phyloP scores from a whole-genome alignment of 2,329 filamentous ascomycete species.

The Scedosporium minutisporum region DNA sequence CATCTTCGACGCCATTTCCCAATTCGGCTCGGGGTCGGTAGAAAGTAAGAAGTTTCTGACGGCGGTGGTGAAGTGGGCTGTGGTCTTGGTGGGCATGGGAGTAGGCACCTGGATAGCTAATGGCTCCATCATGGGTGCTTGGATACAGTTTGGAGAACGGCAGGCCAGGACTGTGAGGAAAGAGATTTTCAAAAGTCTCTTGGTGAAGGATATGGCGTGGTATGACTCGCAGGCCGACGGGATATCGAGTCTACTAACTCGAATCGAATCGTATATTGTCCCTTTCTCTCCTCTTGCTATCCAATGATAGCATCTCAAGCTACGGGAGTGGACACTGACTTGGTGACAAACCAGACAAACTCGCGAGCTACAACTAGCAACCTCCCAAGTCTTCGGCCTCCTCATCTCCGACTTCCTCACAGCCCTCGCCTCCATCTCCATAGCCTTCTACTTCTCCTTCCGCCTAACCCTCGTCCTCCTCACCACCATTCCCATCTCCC shows the following conservation, averaged over 20 bases:
- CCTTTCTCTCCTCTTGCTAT: background rate
- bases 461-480: constrained; percentile 72
- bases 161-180: constrained; percentile 60
- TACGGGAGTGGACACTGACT: constrained; percentile 10
- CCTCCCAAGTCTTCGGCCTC: constrained; percentile 70
- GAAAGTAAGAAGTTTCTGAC: constrained; percentile 40
- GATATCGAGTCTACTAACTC: constrained; percentile 58
- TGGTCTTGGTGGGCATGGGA: constrained; percentile 56
- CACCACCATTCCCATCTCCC: constrained; percentile 60
- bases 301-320: no score
- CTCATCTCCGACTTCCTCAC: constrained; percentile 56
- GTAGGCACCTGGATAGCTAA: constrained; percentile 57
- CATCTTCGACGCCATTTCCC: constrained; percentile 62
- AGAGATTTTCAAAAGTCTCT: constrained; percentile 55
- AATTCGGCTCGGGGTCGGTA: constrained; percentile 49
- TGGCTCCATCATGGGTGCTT: constrained; percentile 56
- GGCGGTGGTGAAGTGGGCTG: constrained; percentile 48
- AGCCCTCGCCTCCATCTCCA: constrained; percentile 51
- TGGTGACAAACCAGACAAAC: constrained; percentile 51
- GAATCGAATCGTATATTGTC: constrained; percentile 59
- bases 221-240: constrained; percentile 68
- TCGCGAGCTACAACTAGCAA: constrained; percentile 69
- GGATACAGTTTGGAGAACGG: constrained; percentile 71
- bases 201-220: constrained; percentile 71
- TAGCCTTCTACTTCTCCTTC: constrained; percentile 78